Percentiles rank a stretch among this genome's conserved stretches.
These are phyloP conservation scores for Paramecium caudatum DNA, from an alignment of 73 alveolate genomes.

Conservation along the genomic window DNA sequence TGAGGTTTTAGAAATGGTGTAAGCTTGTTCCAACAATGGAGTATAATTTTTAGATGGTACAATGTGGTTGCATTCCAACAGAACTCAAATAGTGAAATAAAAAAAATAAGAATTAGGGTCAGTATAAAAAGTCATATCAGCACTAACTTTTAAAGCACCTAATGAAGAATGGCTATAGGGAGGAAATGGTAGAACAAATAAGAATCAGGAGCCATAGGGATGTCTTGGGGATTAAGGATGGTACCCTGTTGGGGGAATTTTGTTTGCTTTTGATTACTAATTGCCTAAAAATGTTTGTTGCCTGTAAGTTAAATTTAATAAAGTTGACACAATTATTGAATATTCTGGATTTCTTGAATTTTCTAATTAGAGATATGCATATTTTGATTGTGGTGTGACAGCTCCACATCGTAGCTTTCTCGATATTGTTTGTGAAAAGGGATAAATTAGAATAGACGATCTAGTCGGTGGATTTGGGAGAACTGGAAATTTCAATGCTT, in stretches of 20 bases:
- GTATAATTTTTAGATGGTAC: slow-evolving; percentile 82
- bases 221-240: slow-evolving; percentile 83
- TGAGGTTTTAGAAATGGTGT: slow-evolving; percentile 66
- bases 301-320: slow-evolving; percentile 73
- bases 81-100: slow-evolving; percentile 33
- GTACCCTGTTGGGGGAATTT: slow-evolving; percentile 80
- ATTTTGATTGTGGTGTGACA: slow-evolving; percentile 80
- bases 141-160: slow-evolving; percentile 83
- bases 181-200: slow-evolving; percentile 84
- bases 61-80: slow-evolving; percentile 81
- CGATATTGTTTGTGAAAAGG: slow-evolving; percentile 79
- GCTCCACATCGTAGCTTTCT: slow-evolving; percentile 77
- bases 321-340: slow-evolving; percentile 82
- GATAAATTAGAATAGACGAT: slow-evolving; percentile 77
- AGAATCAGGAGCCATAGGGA: slow-evolving; percentile 80
- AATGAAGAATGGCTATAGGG: slow-evolving; percentile 83
- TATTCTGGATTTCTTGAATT: slow-evolving; percentile 79
- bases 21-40: slow-evolving; percentile 74
- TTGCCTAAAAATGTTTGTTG: slow-evolving; percentile 76
- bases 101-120: slow-evolving; percentile 25
- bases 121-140: slow-evolving; percentile 75
- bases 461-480: slow-evolving; percentile 81
- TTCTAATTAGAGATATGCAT: slow-evolving; percentile 78
- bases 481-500: slow-evolving; percentile 80
- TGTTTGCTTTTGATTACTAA: slow-evolving; percentile 80